Conservation (phyloP, 352 stramenopile species). For the Phytophthora meadii region DNA sequence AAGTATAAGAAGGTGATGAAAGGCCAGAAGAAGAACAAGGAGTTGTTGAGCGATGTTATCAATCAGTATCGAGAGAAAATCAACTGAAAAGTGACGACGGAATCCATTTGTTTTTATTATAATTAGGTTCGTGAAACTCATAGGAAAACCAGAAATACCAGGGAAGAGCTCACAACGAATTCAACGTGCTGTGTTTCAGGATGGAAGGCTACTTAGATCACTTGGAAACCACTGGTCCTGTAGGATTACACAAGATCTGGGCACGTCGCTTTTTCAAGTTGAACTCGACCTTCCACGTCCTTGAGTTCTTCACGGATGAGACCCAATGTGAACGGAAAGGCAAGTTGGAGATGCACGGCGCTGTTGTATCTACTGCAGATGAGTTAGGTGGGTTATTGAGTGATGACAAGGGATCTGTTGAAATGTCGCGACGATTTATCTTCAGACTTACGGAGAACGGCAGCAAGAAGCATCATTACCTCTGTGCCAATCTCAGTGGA, state of each 20-base stretch:
- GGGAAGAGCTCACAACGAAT: neutral
- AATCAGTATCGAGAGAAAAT: slow-evolving; percentile 44
- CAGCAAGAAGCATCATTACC: slow-evolving; percentile 49
- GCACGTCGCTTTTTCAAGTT: slow-evolving; percentile 56
- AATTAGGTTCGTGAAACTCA: slow-evolving; percentile 23
- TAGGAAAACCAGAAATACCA: slow-evolving; percentile 4
- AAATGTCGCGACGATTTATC: slow-evolving; percentile 74
- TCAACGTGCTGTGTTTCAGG: neutral
- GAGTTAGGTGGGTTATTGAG: slow-evolving; percentile 57
- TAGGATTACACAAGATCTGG: slow-evolving; percentile 51
- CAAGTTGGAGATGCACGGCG: slow-evolving; percentile 52
- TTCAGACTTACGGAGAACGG: slow-evolving; percentile 56
- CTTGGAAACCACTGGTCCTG: slow-evolving; percentile 38
- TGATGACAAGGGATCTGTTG: slow-evolving; percentile 40
- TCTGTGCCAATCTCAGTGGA: slow-evolving; percentile 56
- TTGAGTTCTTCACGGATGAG: slow-evolving; percentile 70
- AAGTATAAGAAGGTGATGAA: slow-evolving; percentile 40
- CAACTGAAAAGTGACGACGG: slow-evolving; percentile 2
- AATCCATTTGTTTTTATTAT: slow-evolving; percentile 17
- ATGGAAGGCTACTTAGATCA: slow-evolving; percentile 76
- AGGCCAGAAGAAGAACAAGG: slow-evolving; percentile 53
- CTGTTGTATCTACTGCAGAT: slow-evolving; percentile 54
- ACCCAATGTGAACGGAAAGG: slow-evolving; percentile 47
- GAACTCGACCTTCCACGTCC: slow-evolving; percentile 51
- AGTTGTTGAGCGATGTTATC: slow-evolving; percentile 47